Conservation (phyloP, 2,329 filamentous ascomycete genomes). For the Xylaria sp. region DNA sequence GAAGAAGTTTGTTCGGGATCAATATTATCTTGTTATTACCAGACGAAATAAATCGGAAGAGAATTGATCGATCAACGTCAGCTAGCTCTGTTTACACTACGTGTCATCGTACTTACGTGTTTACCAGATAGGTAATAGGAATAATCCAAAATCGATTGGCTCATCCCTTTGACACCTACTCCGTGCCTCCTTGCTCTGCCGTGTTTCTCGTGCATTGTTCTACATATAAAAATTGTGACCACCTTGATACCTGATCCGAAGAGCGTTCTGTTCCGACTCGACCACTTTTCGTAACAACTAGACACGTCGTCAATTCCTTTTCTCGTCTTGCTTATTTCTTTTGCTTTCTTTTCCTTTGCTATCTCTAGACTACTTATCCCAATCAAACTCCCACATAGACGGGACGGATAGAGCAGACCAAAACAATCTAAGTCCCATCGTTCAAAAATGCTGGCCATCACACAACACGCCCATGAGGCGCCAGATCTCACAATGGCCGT, state of each 20-base stretch:
- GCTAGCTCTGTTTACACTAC: conserved; percentile 13
- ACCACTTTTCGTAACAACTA: not conserved
- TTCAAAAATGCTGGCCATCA: conserved; percentile 49
- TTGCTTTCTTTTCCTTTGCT: not conserved
- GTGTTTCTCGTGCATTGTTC: conserved; percentile 15
- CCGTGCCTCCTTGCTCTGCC: conserved; percentile 9
- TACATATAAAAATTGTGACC: conserved; percentile 29
- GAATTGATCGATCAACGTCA: conserved; percentile 2
- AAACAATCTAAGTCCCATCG: not conserved
- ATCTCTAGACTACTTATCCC: not conserved
- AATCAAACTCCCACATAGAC: not conserved
- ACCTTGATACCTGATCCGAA: conserved; percentile 6
- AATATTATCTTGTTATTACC: conserved; percentile 11
- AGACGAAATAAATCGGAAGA: conserved; percentile 31
- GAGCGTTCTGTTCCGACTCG: conserved; percentile 1
- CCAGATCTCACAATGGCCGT: conserved; percentile 77
- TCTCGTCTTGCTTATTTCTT: not conserved
- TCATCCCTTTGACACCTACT: not conserved
- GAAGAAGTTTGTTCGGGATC: conserved; percentile 19
- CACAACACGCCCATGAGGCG: conserved; percentile 51
- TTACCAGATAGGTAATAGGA: conserved; percentile 15
- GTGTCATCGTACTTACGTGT: conserved; percentile 12
- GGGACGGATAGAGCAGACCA: not conserved
- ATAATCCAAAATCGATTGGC: conserved; percentile 27
- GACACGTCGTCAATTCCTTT: not conserved